Base-by-base conservation (phyloP, 805 yeast species). In the Grigorovia transvaalensis region DNA sequence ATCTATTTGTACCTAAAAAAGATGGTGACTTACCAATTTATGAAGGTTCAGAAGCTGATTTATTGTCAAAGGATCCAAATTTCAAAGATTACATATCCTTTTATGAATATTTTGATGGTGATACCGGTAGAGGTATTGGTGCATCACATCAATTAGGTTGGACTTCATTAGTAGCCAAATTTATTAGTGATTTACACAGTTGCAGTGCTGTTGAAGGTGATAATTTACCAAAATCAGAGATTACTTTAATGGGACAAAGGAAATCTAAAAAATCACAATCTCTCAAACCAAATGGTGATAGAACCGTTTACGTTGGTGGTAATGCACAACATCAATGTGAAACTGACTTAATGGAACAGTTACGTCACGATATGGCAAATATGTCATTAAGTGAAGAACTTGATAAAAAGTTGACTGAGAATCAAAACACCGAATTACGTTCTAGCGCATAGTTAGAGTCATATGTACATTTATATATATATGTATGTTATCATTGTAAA, bases 81-180 rank as follows among this genome's bases (percentile, higher is more conserved):
- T 90, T 88, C 73, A 79, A 78, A 60, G 95, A 88, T 54, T 77
- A 79, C 56, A 78, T 87, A 45, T 83, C 85, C 56, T 89, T 87
- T 65, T 85, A 80, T 65, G 97, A 89, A 71, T 89, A 84, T 66
- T 89, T 89, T 65, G 95, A 89, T 62, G 96, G 95, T 58, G 97
- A 89, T 65, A 85, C 93, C 1, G 97, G 97, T 43, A 78, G 96
- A 58, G 97, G 96, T 6, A 71, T 89, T 52, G 97, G 97, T 38
- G 88, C 96, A 1, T 82, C 89, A 50, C 96, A 90, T 72, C 97
- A 89, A 71, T 84, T 89, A 74, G 97, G 97, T 12, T 89, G 97
- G 97, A 89, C 96, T 1, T 90, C 95, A 0, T 75, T 90, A 46
- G 93, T 88, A 50, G 95, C 96, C 45, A 85, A 91, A 69, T 80